Evolutionary conservation across 805 yeast species (phyloP).

Genomic region (Kazachstania viticola): DNA sequence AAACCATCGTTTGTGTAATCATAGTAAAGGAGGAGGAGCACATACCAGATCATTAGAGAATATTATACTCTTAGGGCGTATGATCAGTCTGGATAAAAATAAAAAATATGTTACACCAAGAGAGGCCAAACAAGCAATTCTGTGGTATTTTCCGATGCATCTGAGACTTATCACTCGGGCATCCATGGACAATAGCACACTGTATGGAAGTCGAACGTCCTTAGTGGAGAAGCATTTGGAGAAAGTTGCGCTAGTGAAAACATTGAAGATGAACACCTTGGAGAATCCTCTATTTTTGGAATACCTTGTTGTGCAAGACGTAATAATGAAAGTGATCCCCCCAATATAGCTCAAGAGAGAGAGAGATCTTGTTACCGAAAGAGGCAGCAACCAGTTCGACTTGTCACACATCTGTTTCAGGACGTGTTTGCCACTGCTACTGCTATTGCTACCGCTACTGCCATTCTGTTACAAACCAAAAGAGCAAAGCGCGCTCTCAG

Average conservation of each 20-base stretch:
- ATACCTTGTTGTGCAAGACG: slow-evolving; percentile 40
- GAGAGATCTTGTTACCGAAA: no score
- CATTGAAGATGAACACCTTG: slow-evolving; percentile 8
- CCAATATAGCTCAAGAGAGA: slow-evolving; percentile 7
- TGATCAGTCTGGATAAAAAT: slow-evolving; percentile 30
- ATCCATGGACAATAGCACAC: slow-evolving; percentile 22
- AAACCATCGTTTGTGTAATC: slow-evolving; percentile 40
- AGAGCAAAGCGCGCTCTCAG: no score
- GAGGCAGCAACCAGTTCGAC: no score
- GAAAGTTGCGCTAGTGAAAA: slow-evolving; percentile 11
- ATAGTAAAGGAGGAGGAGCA: slow-evolving; percentile 35
- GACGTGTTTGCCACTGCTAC: no score
- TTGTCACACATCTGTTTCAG: no score
- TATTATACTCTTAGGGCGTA: slow-evolving; percentile 30
- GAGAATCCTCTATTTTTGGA: slow-evolving; percentile 24
- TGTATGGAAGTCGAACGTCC: slow-evolving; percentile 22
- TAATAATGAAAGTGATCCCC: slow-evolving; percentile 40
- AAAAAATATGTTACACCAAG: slow-evolving; percentile 39
- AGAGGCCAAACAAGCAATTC: slow-evolving; percentile 37
- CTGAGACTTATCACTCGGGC: slow-evolving; percentile 34
- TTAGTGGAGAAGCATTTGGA: slow-evolving; percentile 18
- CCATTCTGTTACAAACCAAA: no score
- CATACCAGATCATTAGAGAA: slow-evolving; percentile 38
- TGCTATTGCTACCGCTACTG: no score
- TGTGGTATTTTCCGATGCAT: slow-evolving; percentile 39